Percentiles rank a stretch among this genome's conserved stretches.
phyloP scores from a whole-genome alignment of 1,139 yeast species.

The Yueomyces sp. region DNA sequence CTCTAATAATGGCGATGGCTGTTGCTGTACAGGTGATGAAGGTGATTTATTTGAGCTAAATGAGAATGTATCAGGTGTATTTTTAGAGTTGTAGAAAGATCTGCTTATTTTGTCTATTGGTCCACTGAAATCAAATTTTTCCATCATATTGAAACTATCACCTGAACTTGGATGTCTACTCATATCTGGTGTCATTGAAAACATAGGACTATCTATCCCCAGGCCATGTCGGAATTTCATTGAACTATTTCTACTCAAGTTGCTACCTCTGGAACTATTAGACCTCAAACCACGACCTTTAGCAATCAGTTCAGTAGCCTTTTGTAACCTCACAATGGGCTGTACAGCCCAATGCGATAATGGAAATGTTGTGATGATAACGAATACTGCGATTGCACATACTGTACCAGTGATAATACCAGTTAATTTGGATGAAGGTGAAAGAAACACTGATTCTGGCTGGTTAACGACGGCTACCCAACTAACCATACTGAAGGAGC shows the following conservation, averaged over 20 bases:
- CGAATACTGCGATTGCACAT: conserved; percentile 64
- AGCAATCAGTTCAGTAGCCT: conserved; percentile 60
- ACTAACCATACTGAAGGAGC: conserved; percentile 35
- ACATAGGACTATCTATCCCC: not conserved
- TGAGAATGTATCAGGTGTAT: not conserved
- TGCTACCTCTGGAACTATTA: conserved; percentile 1
- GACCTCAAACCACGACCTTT: conserved; percentile 28
- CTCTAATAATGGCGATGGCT: not conserved
- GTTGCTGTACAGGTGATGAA: not conserved
- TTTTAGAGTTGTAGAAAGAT: not conserved
- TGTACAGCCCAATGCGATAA: conserved; percentile 75
- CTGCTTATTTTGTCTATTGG: not conserved
- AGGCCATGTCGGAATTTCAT: not conserved
- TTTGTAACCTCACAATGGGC: conserved; percentile 70
- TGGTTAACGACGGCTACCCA: conserved; percentile 81
- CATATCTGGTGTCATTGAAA: not conserved
- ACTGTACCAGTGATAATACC: conserved; percentile 70
- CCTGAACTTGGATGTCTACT: not conserved
- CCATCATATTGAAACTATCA: not conserved
- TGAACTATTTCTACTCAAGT: not conserved
- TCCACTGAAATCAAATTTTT: not conserved
- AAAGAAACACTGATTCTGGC: conserved; percentile 41
- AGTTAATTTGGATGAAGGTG: conserved; percentile 49
- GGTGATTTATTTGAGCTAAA: not conserved
- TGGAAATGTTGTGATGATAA: conserved; percentile 66